Base-by-base conservation (phyloP, 495 filamentous ascomycete species). In the Endocarpon pusillum region DNA sequence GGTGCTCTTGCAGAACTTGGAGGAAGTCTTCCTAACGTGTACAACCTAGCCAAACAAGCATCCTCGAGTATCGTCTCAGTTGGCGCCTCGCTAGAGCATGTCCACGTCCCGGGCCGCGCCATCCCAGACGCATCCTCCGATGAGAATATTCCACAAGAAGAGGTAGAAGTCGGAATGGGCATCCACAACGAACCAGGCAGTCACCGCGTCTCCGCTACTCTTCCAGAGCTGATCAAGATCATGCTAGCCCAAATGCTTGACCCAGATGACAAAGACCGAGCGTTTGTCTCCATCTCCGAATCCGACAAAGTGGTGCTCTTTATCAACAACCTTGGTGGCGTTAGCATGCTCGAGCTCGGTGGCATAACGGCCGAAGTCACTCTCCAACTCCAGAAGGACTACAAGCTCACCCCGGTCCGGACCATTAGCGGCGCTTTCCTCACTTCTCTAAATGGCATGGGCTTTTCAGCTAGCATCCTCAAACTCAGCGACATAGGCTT, bases 101-200 rank as follows among this genome's bases (percentile, higher is more conserved):
- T 96, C 19, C 89, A 97, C 50, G 79, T 97, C 0, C 89, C 89
- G 0, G 89, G 89, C 9, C 66, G 83, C 45, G 66, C 52, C 2
- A 42, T 53, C 8, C 46, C 56, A 14, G 55, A 66, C n/a, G 51
- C 46, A 8, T n/a, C n/a, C n/a, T n/a, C n/a, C n/a, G 57, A 57
- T 9, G 78, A 73, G 27, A 55, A 56, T 3, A 55, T 92, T 37
- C 61, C 58, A 20, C 49, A 61, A 0, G 75, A 72, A 26, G 78
- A 96, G 59, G 74, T 92, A 15, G 89, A 97, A 60, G 66, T 97
- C 43, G 89, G 89, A 5, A 97, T 96, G 89, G 89, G 89, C 8
- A 94, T 96, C 52, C 89, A 97, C 54, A 97, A 97, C 49, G 89
- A 97, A 55, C 71, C 81, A 1, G 89, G 89, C 1, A 86, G 73